Conservation (phyloP, 345 rosid genomes). For the Salix exigua region DNA sequence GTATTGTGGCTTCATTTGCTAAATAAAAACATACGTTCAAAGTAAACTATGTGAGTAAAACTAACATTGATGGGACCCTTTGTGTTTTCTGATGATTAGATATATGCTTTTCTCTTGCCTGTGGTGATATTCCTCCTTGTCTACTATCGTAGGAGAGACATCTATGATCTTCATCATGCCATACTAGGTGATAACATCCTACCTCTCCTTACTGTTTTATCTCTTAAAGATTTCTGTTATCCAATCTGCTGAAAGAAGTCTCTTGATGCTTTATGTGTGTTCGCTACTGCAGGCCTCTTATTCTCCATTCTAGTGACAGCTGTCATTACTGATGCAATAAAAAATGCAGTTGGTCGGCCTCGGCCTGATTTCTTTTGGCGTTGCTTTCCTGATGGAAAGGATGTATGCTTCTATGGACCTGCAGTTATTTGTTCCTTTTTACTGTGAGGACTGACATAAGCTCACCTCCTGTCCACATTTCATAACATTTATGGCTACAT, state of each 20-base stretch:
- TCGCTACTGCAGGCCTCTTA: slow-evolving; percentile 54
- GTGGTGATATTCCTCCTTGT: slow-evolving; percentile 47
- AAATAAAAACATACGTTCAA: neutral
- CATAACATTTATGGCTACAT: neutral
- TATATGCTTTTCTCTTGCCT: slow-evolving; percentile 61
- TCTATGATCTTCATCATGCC: slow-evolving; percentile 91
- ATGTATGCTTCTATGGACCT: slow-evolving; percentile 40
- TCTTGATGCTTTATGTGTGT: slow-evolving; percentile 4
- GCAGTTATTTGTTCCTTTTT: slow-evolving; percentile 9
- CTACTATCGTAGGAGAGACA: slow-evolving; percentile 64
- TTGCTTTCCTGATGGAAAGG: slow-evolving; percentile 91
- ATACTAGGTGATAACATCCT: slow-evolving; percentile 49
- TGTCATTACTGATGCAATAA: slow-evolving; percentile 70
- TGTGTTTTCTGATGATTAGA: slow-evolving; percentile 34
- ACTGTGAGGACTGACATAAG: neutral
- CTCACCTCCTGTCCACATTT: neutral
- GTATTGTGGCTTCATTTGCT: slow-evolving; percentile 11
- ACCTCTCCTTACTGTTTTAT: neutral
- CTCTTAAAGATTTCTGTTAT: neutral
- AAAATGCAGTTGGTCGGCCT: slow-evolving; percentile 79
- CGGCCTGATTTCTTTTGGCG: slow-evolving; percentile 98
- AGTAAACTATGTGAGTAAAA: neutral
- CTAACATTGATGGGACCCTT: neutral
- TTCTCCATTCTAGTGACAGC: slow-evolving; percentile 65
- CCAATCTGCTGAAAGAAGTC: neutral